Conservation (phyloP, 2,329 filamentous ascomycete genomes). For the Alternaria sp. region DNA sequence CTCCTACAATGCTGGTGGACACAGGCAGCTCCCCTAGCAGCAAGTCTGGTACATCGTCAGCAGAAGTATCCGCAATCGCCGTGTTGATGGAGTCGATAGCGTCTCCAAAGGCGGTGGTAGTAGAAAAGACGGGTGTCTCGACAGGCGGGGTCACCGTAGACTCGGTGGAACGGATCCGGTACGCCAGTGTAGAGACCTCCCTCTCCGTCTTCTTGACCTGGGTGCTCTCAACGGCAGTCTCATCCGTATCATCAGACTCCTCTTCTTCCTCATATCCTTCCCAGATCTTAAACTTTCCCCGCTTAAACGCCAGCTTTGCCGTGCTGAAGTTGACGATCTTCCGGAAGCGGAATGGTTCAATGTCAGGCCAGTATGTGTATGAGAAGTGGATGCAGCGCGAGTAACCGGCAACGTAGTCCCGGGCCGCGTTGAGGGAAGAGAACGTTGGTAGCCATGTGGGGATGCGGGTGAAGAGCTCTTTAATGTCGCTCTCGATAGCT, state of each 20-base stretch:
- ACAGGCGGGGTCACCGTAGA: background rate
- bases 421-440: background rate
- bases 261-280: background rate
- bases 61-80: background rate
- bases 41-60: background rate
- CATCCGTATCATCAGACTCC: background rate
- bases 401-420: background rate
- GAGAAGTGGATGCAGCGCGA: background rate
- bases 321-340: background rate
- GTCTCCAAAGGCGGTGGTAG: background rate
- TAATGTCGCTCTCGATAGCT: background rate
- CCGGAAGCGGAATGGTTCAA: background rate
- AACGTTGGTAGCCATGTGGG: background rate
- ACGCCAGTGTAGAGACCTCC: background rate
- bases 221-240: background rate
- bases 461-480: background rate
- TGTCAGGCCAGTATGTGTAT: background rate
- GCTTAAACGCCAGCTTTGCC: background rate
- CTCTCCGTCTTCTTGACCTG: background rate
- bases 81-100: background rate
- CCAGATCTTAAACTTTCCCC: background rate
- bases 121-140: background rate
- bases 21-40: background rate
- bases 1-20: background rate
- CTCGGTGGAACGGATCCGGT: background rate